Percentiles rank a stretch among this genome's conserved stretches.
phyloP scores from a whole-genome alignment of 1,284 basidiomycete genomes.

The Ganoderma lingzhi region DNA sequence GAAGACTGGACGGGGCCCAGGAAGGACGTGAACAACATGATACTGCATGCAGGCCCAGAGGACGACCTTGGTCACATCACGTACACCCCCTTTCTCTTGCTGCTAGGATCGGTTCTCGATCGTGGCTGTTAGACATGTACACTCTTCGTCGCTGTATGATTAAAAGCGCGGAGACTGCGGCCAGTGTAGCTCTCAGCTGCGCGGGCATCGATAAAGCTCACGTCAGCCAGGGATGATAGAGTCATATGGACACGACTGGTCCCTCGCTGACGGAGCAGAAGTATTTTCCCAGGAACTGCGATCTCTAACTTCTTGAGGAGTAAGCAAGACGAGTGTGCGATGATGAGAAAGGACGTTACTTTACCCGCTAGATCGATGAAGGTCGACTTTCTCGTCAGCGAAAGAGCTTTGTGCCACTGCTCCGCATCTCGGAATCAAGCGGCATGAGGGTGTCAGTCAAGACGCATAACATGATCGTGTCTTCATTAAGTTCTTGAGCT shows the following conservation, averaged over 20 bases:
- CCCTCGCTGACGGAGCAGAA: not conserved
- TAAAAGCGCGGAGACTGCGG: not conserved
- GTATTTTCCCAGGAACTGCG: not conserved
- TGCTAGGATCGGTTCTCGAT: not conserved
- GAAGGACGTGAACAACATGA: no score
- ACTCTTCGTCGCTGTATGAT: not conserved
- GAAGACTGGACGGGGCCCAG: not conserved
- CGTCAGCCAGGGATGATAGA: not conserved
- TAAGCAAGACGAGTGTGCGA: not conserved
- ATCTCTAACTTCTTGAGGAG: not conserved
- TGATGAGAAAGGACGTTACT: not conserved
- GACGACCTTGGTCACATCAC: no score
- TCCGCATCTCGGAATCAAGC: not conserved
- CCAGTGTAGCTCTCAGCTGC: no score
- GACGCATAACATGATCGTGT: no score
- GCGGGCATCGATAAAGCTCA: not conserved
- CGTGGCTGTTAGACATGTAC: not conserved
- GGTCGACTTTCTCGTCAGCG: not conserved
- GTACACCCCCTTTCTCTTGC: not conserved
- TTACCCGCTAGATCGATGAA: not conserved
- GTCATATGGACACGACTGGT: not conserved
- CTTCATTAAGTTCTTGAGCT: not conserved
- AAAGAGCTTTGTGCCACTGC: not conserved
- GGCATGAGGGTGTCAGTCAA: not conserved
- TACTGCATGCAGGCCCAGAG: no score